A percentile compares a stretch with the other conserved stretches of the same genome.
Conservation (phyloP, 2,329 filamentous ascomycete genomes). For the Ophiostoma piceae region DNA sequence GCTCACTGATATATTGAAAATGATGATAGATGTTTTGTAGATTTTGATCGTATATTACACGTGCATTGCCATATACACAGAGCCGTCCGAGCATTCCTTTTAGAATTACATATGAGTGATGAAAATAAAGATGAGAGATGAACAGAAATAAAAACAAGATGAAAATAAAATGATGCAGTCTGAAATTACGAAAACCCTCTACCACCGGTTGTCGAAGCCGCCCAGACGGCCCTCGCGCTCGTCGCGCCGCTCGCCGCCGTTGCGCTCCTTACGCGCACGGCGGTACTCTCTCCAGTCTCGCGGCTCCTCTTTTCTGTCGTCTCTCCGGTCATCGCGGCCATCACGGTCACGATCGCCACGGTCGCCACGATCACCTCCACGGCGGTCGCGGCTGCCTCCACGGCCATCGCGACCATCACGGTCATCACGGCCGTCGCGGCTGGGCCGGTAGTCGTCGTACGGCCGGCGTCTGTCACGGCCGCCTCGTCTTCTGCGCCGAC, state of each 20-base stretch:
- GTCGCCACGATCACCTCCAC: constrained; percentile 19
- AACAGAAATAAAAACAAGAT: not conserved
- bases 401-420: constrained; percentile 2
- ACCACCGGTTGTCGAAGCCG: constrained; percentile 18
- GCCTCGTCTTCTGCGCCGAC: constrained; percentile 25
- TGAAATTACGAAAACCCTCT: not conserved
- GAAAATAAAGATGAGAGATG: too few species aligned
- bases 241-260: not conserved
- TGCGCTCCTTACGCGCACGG: constrained; percentile 13
- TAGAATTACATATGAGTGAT: not conserved
- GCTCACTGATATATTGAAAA: too few species aligned
- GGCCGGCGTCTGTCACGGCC: constrained; percentile 19
- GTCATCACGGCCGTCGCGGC: not conserved
- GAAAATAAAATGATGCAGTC: not conserved
- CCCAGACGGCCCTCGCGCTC: constrained; percentile 23
- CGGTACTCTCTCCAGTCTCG: constrained; percentile 14
- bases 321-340: constrained; percentile 1
- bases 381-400: constrained; percentile 30
- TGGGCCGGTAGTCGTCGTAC: constrained; percentile 25
- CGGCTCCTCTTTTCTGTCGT: constrained; percentile 14
- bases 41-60: not conserved
- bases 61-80: constrained; percentile 7
- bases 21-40: not conserved
- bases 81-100: not conserved
- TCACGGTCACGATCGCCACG: constrained; percentile 8